Percentiles rank a stretch among this genome's conserved stretches.
These are phyloP conservation scores for Jasminum sambac DNA, from an alignment of 257 asterid species.

Conservation along the genomic window DNA sequence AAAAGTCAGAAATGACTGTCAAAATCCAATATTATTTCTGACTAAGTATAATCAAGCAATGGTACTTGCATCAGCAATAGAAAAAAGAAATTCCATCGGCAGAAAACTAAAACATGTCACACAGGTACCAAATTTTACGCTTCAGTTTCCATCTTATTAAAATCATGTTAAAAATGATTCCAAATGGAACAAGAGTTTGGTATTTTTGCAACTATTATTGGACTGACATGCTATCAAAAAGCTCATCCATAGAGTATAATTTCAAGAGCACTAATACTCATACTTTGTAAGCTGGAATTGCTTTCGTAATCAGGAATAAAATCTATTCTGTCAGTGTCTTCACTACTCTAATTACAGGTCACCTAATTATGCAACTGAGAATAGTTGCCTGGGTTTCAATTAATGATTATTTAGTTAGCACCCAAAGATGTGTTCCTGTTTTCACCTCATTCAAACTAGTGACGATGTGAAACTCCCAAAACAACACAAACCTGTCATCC, in stretches of 20 bases:
- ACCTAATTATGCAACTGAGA: neutral
- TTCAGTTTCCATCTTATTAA: constrained; percentile 21
- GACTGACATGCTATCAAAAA: constrained; percentile 3
- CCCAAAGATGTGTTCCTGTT: constrained; percentile 14
- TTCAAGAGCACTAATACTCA: constrained; percentile 7
- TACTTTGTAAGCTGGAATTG: neutral
- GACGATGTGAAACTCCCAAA: constrained; percentile 11
- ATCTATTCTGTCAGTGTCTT: constrained; percentile 8
- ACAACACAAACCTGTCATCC: constrained; percentile 15
- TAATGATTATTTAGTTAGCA: constrained; percentile 16
- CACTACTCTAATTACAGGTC: constrained; percentile 15
- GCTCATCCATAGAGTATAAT: neutral
- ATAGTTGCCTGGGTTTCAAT: neutral
- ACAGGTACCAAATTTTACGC: constrained; percentile 13
- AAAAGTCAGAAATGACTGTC: neutral
- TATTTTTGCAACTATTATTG: constrained; percentile 10
- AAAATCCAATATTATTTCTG: neutral
- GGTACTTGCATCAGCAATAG: neutral
- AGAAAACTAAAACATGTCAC: neutral
- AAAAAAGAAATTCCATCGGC: constrained; percentile 7
- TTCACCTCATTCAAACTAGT: constrained; percentile 16
- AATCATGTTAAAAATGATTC: constrained; percentile 16
- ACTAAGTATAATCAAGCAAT: neutral
- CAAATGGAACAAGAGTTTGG: neutral
- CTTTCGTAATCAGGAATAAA: constrained; percentile 4